These are phyloP conservation scores for Pythium folliculosum DNA, from an alignment of 352 stramenopile genomes.

Conservation along the genomic window DNA sequence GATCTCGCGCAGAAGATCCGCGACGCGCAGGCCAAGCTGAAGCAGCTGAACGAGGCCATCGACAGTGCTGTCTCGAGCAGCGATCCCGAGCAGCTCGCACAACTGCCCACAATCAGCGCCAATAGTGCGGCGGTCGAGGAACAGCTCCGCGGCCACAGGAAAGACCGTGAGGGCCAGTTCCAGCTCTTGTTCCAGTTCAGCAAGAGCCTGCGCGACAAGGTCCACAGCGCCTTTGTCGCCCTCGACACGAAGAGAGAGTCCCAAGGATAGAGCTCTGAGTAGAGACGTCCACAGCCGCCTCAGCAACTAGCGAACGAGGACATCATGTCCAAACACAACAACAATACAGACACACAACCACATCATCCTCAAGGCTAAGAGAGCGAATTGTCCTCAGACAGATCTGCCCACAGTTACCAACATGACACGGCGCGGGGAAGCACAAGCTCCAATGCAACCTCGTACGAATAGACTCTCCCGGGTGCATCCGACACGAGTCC, in stretches of 20 bases:
- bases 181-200: constrained; percentile 72
- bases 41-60: constrained; percentile 40
- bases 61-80: constrained; percentile 49
- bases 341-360: too few species aligned
- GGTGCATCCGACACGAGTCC: too few species aligned
- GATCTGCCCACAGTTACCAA: too few species aligned
- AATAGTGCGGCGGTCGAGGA: constrained; percentile 39
- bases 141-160: constrained; percentile 33
- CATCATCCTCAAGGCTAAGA: too few species aligned
- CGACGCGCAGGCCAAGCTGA: constrained; percentile 33
- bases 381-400: too few species aligned
- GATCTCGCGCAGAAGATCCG: constrained; percentile 36
- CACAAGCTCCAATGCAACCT: too few species aligned
- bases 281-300: too few species aligned
- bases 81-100: constrained; percentile 43
- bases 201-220: constrained; percentile 33
- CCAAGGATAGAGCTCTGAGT: too few species aligned
- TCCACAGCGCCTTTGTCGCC: constrained; percentile 7
- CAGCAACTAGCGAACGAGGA: too few species aligned
- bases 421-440: too few species aligned
- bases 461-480: too few species aligned
- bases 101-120: constrained; percentile 40
- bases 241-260: not conserved
- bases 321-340: too few species aligned
- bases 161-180: constrained; percentile 58